phyloP scores from a whole-genome alignment of 495 filamentous ascomycete species.

The Trichoderma gamsii region DNA sequence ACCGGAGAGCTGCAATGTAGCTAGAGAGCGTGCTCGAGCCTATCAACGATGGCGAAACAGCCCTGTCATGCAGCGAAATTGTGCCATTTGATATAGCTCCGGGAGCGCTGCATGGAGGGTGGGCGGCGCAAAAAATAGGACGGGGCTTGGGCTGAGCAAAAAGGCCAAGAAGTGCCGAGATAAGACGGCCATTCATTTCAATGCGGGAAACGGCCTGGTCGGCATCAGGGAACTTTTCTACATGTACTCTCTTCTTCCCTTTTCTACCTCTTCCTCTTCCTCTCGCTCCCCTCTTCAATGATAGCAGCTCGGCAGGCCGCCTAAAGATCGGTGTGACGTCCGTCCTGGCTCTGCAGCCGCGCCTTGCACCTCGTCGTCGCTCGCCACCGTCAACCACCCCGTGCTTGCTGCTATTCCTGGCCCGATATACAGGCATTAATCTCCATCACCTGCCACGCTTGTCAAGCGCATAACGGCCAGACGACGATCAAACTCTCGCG shows the following conservation, averaged over 20 bases:
- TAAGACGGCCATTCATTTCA: constrained; percentile 1
- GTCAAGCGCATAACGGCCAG: not conserved
- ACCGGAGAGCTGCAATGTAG: no score
- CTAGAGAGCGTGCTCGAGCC: no score
- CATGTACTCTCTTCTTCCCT: not conserved
- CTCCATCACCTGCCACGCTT: constrained; percentile 6
- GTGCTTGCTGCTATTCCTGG: not conserved
- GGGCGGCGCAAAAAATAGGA: not conserved
- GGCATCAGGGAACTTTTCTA: not conserved
- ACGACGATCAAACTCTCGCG: not conserved
- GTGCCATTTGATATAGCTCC: no score
- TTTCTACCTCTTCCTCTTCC: not conserved
- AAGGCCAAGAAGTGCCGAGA: not conserved
- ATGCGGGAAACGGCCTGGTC: not conserved
- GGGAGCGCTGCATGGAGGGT: no score
- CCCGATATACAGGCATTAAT: not conserved
- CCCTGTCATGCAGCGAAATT: no score
- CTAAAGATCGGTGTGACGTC: constrained; percentile 9
- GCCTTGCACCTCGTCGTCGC: not conserved
- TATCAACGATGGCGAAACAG: no score
- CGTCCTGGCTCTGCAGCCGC: not conserved
- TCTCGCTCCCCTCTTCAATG: not conserved
- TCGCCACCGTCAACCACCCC: not conserved
- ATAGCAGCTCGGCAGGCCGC: not conserved
- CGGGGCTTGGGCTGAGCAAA: not conserved